A percentile compares a stretch with the other conserved stretches of the same genome.
Conservation (phyloP, 257 asterid species). For the Solanum etuberosum region DNA sequence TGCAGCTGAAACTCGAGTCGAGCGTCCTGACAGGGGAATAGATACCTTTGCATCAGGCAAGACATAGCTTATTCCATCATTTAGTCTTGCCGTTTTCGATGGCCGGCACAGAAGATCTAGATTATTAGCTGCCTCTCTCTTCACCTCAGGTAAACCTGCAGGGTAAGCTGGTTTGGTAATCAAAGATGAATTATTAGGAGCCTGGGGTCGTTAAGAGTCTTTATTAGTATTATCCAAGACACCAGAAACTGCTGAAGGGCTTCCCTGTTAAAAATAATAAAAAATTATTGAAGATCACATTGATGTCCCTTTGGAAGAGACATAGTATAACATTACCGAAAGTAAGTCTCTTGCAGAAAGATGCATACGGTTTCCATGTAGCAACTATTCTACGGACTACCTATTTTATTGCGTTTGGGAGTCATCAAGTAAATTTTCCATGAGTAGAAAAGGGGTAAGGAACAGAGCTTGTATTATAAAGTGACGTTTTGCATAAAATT, state of each 20-base stretch:
- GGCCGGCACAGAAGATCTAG: conserved; percentile 35
- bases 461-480: background rate
- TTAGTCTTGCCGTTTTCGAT: conserved; percentile 38
- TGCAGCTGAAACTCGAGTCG: conserved; percentile 25
- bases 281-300: background rate
- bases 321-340: background rate
- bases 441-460: background rate
- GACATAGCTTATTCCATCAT: conserved; percentile 42
- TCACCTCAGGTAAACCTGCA: conserved; percentile 17
- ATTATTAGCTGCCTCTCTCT: conserved; percentile 11
- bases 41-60: conserved; percentile 19
- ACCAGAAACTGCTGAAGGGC: conserved; percentile 28
- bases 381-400: background rate
- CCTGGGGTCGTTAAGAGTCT: conserved; percentile 18
- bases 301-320: background rate
- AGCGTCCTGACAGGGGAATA: conserved; percentile 21
- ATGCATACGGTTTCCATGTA: background rate
- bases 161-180: conserved; percentile 8
- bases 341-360: background rate
- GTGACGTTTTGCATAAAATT: background rate
- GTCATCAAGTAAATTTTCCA: background rate
- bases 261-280: conserved; percentile 19
- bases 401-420: background rate
- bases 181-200: background rate
- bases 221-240: conserved; percentile 24